Conservation (phyloP, 257 asterid genomes). For the Solanum chaucha region DNA sequence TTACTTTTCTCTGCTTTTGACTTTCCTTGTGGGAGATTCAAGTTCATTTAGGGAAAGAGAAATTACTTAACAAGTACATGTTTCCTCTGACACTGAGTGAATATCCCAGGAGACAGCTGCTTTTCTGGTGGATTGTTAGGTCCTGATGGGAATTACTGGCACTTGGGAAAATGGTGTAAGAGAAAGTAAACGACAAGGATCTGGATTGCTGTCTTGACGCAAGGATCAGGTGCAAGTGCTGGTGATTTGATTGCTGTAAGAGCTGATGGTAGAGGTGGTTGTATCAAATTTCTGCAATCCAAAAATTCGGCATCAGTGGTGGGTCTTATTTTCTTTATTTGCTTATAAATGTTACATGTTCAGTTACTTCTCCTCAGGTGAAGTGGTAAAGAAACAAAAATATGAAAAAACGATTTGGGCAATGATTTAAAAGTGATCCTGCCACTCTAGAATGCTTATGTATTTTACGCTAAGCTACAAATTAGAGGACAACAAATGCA, state of each 20-base stretch:
- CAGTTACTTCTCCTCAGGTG: not conserved
- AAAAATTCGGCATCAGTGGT: slow-evolving; percentile 46
- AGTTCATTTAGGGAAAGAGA: not conserved
- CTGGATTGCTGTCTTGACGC: slow-evolving; percentile 4
- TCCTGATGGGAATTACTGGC: slow-evolving; percentile 77
- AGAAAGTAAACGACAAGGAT: slow-evolving; percentile 32
- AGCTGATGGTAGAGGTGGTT: slow-evolving; percentile 92
- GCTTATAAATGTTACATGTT: not conserved
- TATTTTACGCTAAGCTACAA: not conserved
- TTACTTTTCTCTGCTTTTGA: not conserved
- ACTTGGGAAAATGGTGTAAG: slow-evolving; percentile 96
- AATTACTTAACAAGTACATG: not conserved
- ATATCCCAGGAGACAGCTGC: slow-evolving; percentile 34
- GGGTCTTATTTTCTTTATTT: slow-evolving; percentile 7
- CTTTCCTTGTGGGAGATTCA: not conserved
- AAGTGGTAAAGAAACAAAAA: not conserved
- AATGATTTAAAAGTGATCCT: not conserved
- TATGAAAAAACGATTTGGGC: not conserved
- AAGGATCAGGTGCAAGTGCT: slow-evolving; percentile 26
- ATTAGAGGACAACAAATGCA: not conserved
- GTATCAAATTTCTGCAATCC: slow-evolving; percentile 57
- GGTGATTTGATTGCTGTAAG: slow-evolving; percentile 69
- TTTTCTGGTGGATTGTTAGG: slow-evolving; percentile 74
- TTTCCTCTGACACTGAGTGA: not conserved
- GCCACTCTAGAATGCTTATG: not conserved